Conservation (phyloP, 805 yeast genomes). For the Starmerella stigmatis region DNA sequence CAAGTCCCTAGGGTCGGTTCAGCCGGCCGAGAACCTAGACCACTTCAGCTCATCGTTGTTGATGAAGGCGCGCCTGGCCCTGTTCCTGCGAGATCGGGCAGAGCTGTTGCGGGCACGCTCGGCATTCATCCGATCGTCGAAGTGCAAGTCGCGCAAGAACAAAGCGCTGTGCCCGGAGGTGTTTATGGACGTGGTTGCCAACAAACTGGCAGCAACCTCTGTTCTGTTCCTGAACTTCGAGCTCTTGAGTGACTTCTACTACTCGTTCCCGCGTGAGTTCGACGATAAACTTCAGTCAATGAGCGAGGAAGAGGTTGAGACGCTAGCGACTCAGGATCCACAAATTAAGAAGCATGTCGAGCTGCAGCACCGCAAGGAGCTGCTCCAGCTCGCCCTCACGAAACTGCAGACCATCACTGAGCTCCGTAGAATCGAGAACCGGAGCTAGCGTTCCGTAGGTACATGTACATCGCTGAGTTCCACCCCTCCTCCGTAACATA, state of each 20-base stretch:
- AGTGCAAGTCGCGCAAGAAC: constrained; percentile 67
- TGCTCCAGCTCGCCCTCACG: constrained; percentile 68
- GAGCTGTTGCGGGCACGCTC: constrained; percentile 63
- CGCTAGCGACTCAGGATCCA: constrained; percentile 90
- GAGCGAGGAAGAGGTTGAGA: constrained; percentile 66
- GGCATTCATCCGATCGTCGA: constrained; percentile 60
- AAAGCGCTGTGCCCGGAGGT: constrained; percentile 91
- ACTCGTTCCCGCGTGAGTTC: constrained; percentile 88
- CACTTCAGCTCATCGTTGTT: constrained; percentile 62
- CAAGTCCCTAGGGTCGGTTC: constrained; percentile 42
- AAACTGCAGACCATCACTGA: constrained; percentile 81
- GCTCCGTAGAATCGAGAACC: constrained; percentile 37
- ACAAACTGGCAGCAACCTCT: constrained; percentile 85
- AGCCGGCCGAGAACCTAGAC: constrained; percentile 34
- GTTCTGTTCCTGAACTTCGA: constrained; percentile 89
- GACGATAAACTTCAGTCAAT: constrained; percentile 63
- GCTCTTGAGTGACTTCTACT: constrained; percentile 84
- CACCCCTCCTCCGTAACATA: too few relatives aligned
- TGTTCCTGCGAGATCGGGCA: constrained; percentile 65
- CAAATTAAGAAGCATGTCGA: constrained; percentile 83
- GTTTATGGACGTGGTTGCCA: constrained; percentile 83
- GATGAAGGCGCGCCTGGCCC: constrained; percentile 71
- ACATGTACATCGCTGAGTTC: too few relatives aligned
- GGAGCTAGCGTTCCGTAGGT: not conserved
- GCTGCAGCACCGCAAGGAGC: constrained; percentile 82